Percentiles rank a stretch among this genome's conserved stretches.
Evolutionary conservation across 2,329 filamentous ascomycete species (phyloP).

Genomic region (Xylaria digitata): DNA sequence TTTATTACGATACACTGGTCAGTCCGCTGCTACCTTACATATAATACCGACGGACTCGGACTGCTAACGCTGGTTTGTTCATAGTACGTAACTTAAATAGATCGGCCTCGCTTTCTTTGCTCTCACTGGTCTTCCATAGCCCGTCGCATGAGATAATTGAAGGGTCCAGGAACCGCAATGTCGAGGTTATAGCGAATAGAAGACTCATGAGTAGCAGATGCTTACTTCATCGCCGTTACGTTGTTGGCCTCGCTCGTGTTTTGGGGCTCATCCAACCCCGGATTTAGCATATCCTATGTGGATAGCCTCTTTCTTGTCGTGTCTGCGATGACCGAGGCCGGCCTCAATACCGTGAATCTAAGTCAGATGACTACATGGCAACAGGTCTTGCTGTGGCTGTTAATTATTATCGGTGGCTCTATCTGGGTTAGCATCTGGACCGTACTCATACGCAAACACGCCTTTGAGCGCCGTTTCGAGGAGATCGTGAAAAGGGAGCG

Average conservation of each 20-base stretch:
- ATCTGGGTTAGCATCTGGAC: constrained; percentile 74
- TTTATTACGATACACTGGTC: constrained; percentile 71
- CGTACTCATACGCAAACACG: constrained; percentile 68
- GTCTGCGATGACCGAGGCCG: constrained; percentile 74
- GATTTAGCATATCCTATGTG: constrained; percentile 65
- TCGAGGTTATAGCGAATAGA: constrained; percentile 5
- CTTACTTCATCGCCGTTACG: constrained; percentile 69
- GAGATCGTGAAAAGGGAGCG: constrained; percentile 60
- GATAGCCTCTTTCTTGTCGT: constrained; percentile 73
- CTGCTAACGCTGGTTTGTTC: constrained; percentile 2
- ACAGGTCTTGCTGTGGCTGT: constrained; percentile 70
- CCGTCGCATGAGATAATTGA: background rate
- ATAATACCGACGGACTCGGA: background rate
- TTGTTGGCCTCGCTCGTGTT: constrained; percentile 70
- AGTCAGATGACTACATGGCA: constrained; percentile 73
- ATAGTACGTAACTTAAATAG: constrained; percentile 29
- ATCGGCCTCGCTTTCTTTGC: constrained; percentile 1
- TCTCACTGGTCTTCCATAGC: background rate
- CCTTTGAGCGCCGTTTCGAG: constrained; percentile 71
- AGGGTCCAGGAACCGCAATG: background rate
- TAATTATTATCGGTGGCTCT: constrained; percentile 72
- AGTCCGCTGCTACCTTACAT: constrained; percentile 8
- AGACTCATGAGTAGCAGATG: constrained; percentile 50
- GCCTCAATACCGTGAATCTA: constrained; percentile 70
- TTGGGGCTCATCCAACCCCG: constrained; percentile 65